A percentile compares a stretch with the other conserved stretches of the same genome.
Evolutionary conservation across 441 rosid species (phyloP).

Genomic region (Syzygium malaccense): DNA sequence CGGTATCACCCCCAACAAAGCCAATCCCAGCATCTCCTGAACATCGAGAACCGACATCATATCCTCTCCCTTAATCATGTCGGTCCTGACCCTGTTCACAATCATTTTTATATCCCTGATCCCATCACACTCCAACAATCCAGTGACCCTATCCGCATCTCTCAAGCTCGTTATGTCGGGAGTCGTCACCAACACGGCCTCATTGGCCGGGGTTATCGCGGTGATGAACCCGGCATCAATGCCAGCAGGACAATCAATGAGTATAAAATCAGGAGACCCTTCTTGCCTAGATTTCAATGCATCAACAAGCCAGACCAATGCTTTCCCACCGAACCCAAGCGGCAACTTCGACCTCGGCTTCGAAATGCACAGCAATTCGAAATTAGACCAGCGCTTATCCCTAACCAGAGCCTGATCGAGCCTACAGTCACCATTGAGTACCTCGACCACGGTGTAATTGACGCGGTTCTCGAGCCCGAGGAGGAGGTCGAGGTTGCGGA

Average conservation of each 20-base stretch:
- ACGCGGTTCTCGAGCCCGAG: constrained; percentile 90
- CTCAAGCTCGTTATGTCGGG: constrained; percentile 85
- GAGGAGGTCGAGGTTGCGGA: constrained; percentile 90
- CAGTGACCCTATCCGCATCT: constrained; percentile 87
- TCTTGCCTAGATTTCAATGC: constrained; percentile 59
- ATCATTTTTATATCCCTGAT: constrained; percentile 90
- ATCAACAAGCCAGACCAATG: constrained; percentile 83
- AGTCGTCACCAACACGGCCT: constrained; percentile 80
- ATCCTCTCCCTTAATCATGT: constrained; percentile 96
- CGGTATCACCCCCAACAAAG: constrained; percentile 81
- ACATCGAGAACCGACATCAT: constrained; percentile 97
- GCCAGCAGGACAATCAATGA: constrained; percentile 91
- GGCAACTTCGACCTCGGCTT: constrained; percentile 89
- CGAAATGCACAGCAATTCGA: constrained; percentile 81
- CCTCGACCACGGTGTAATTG: constrained; percentile 86
- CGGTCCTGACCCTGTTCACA: constrained; percentile 86
- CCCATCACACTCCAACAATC: constrained; percentile 83
- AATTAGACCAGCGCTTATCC: constrained; percentile 91
- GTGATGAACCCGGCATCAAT: constrained; percentile 96
- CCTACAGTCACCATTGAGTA: constrained; percentile 84
- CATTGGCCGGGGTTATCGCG: constrained; percentile 89
- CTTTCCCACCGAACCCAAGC: constrained; percentile 83
- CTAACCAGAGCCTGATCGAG: constrained; percentile 89
- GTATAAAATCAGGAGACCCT: constrained; percentile 72
- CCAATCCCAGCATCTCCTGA: constrained; percentile 89